Evolutionary conservation across 2,329 filamentous ascomycete species (phyloP), one percentile per base, ranked within the genome.

Genomic region (Colletotrichum plurivorum): DNA sequence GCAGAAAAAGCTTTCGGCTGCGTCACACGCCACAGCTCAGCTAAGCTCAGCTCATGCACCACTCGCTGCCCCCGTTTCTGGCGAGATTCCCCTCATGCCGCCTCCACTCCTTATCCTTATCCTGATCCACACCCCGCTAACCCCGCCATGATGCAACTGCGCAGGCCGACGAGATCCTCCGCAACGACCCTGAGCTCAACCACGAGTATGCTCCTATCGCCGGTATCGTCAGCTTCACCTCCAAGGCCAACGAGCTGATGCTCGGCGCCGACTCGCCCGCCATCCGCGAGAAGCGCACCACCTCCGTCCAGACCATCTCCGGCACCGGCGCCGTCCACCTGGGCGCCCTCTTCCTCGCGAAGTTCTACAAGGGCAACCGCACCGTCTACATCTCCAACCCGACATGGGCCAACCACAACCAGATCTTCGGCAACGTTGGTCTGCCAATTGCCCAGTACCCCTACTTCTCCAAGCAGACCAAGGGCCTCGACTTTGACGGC

Each of bases 191-290:
- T 78, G 89, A 93, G 69, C 87, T 97, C 76, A 97, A 99, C 85
- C 95, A 99, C 86, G 96, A 99, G 88, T 99, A 99, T 83, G 94
- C 97, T 69, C 95, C 96, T 69, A 99, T 99, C 80, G 93, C 94
- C 71, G 96, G 96, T 78, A 88, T 98, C 69, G 84, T 91, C 64
- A 88, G 92, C 72, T 97, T 98, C 84, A 98, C 94, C 69, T 88
- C 89, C 75, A 97, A 96, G 78, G 95, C 96, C 25, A 94, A 95
- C 79, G 95, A 96, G 84, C 88, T 98, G 75, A 93, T 98, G 69
- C 88, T 98, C 39, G 95, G 96, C 73, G 81, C 83, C 73, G 89
- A 93, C 75, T 97, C 94, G 59, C 90, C 94, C 51, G 96, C 95
- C 66, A 88, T 98, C 77, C 85, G 87, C 73, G 94, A 98, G 78